phyloP scores from a whole-genome alignment of 2,329 filamentous ascomycete genomes.

The Aspergillus novofumigatus region DNA sequence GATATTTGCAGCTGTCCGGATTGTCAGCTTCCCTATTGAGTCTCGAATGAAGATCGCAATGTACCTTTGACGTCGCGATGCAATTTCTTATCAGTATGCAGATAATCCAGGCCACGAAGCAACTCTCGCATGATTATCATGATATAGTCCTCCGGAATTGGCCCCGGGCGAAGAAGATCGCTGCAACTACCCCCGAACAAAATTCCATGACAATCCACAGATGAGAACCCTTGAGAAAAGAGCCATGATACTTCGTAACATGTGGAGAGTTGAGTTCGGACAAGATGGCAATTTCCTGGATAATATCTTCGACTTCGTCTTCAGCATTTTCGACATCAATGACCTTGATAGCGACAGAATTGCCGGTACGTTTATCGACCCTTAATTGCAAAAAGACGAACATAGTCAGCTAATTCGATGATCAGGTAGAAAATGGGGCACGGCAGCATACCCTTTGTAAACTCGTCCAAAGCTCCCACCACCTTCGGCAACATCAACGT shows the following conservation, averaged over 20 bases:
- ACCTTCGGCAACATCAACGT: constrained; percentile 50
- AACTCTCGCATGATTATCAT: constrained; percentile 91
- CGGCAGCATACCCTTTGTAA: constrained; percentile 75
- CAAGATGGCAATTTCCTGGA: constrained; percentile 95
- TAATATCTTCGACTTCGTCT: constrained; percentile 98
- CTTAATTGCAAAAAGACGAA: constrained; percentile 40
- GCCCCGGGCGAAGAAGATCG: constrained; percentile 89
- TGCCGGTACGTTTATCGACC: constrained; percentile 87
- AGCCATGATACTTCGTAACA: constrained; percentile 96
- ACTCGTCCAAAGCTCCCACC: constrained; percentile 98
- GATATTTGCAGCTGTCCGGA: constrained; percentile 76
- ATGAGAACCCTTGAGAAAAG: constrained; percentile 91
- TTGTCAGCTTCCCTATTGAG: constrained; percentile 11
- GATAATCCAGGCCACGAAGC: constrained; percentile 82
- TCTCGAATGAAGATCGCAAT: neutral
- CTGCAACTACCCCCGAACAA: constrained; percentile 92
- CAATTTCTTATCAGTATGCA: constrained; percentile 92
- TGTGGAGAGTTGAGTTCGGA: constrained; percentile 94
- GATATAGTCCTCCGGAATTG: constrained; percentile 92
- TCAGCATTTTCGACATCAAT: constrained; percentile 99
- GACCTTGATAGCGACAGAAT: constrained; percentile 95
- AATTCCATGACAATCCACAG: constrained; percentile 99
- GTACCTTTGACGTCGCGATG: constrained; percentile 93
- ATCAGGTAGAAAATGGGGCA: neutral
- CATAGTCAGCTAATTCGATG: constrained; percentile 4